Conservation (phyloP, 192 early-diverging fungal genomes). For the Backusella tuberculispora region DNA sequence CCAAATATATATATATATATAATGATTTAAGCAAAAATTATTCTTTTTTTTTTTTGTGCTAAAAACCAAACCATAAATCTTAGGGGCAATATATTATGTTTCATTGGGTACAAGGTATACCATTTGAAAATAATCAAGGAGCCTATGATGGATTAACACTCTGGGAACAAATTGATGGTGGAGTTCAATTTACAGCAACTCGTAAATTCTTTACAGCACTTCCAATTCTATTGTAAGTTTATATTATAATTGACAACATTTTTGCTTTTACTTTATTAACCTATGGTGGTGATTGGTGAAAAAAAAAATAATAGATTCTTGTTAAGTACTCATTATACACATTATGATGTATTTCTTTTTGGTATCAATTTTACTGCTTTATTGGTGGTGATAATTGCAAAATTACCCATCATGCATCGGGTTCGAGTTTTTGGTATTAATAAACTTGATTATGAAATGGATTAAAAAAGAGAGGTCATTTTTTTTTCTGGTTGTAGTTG, state of each 20-base stretch:
- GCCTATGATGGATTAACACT: slow-evolving; percentile 92
- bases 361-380: slow-evolving; percentile 87
- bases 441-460: slow-evolving; percentile 32
- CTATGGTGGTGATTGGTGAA: too few species aligned
- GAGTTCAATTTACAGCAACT: slow-evolving; percentile 96
- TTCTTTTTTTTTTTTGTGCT: too few species aligned
- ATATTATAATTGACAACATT: slow-evolving; percentile 1
- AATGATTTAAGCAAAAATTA: background rate
- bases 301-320: slow-evolving; percentile 75
- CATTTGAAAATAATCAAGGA: slow-evolving; percentile 93
- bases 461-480: slow-evolving; percentile 20
- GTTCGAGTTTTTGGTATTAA: slow-evolving; percentile 97
- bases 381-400: slow-evolving; percentile 85
- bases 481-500: too few species aligned
- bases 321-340: slow-evolving; percentile 93
- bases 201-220: slow-evolving; percentile 97
- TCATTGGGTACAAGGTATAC: slow-evolving; percentile 95
- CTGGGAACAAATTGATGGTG: slow-evolving; percentile 99
- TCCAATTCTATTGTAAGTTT: slow-evolving; percentile 89
- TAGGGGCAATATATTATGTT: slow-evolving; percentile 98
- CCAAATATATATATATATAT: background rate
- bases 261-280: background rate
- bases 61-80: too few species aligned
- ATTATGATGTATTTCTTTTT: slow-evolving; percentile 92
- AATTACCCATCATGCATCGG: slow-evolving; percentile 87